Base-by-base conservation (phyloP, 164 flowering plant species). In the Warburgia ugandensis region DNA sequence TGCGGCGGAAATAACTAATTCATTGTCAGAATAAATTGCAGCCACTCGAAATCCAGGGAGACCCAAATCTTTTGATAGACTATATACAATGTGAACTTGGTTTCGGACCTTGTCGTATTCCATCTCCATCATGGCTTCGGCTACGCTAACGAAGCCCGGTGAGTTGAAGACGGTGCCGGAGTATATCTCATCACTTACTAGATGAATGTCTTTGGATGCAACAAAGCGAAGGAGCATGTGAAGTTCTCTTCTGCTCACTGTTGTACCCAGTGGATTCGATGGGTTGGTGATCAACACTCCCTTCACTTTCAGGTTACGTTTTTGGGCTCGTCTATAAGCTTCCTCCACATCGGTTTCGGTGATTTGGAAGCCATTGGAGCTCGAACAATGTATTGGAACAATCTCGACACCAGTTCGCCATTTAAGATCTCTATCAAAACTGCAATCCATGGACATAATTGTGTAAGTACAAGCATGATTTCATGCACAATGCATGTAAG, bases 41-140 rank as follows among this genome's bases (percentile, higher is more conserved):
- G 73, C 76, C n/a, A 65, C 53, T 47, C 76, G 53, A 21, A 72
- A 72, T 3, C 76, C 76, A 0, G 76, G 73, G 25, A 72, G 65
- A 8, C 76, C 76, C 19, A 72, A 27, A 50, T 72, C 76, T 48
- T 72, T 72, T 4, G 76, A 72, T 6, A 72, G 68, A 43, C 76
- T 72, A 26, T 52, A 65, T 3, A 72, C 71, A 23, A 69, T 52
- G 58, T 72, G 76, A 22, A 66, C 64, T 3, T 56, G 59, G 6
- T 56, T 27, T 10, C 36, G 56, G 11, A 60, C 23, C 9, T 47
- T 35, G 35, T 14, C 21, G 11, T 41, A 32, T 3, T 48, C 17
- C 36, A 44, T 16, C 5, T 55, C 61, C 11, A 10, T 29, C 9
- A 68, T 21, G 6, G 52, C 58, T 31, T 72, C 68, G 3, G 55